A percentile compares a stretch with the other conserved stretches of the same genome.
Evolutionary conservation across 176 grass and related monocot genomes (phyloP).

Genomic region (Chrysopogon serrulatus): DNA sequence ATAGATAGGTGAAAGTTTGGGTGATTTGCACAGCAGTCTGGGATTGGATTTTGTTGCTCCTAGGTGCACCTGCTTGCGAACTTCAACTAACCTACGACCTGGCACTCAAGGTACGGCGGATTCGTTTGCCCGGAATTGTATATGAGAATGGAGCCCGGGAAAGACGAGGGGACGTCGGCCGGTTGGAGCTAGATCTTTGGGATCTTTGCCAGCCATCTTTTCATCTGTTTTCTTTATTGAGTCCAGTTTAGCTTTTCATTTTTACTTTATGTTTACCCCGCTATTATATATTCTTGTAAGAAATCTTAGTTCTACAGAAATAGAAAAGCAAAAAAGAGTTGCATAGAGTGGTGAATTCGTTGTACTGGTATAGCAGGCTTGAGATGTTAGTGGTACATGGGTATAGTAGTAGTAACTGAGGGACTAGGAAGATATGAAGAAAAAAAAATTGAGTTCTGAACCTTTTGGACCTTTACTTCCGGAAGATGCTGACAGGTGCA

Average conservation of each 20-base stretch:
- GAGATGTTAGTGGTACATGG: conserved; percentile 1
- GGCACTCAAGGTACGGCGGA: not conserved
- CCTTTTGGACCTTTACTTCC: not conserved
- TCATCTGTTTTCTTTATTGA: conserved; percentile 20
- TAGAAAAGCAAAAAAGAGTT: conserved; percentile 52
- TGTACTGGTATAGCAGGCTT: conserved; percentile 13
- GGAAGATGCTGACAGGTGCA: not conserved
- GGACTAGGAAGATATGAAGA: not conserved
- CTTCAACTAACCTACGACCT: conserved; percentile 37
- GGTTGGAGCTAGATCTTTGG: conserved; percentile 26
- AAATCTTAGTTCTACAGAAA: conserved; percentile 55
- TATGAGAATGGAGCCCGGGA: conserved; percentile 45
- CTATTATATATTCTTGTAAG: conserved; percentile 71
- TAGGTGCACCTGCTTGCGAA: conserved; percentile 18
- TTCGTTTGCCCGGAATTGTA: conserved; percentile 46
- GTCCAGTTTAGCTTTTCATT: conserved; percentile 15
- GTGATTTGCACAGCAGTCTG: conserved; percentile 27
- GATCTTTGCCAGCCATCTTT: conserved; percentile 28
- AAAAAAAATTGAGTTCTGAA: not conserved
- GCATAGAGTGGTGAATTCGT: conserved; percentile 17
- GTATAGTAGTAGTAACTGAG: not conserved
- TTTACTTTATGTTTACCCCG: not conserved
- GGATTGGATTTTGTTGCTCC: conserved; percentile 38
- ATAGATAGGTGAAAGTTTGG: conserved; percentile 37
- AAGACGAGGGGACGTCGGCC: conserved; percentile 14